phyloP scores from a whole-genome alignment of 2,329 filamentous ascomycete species.

The Neopestalotiopsis sp. region DNA sequence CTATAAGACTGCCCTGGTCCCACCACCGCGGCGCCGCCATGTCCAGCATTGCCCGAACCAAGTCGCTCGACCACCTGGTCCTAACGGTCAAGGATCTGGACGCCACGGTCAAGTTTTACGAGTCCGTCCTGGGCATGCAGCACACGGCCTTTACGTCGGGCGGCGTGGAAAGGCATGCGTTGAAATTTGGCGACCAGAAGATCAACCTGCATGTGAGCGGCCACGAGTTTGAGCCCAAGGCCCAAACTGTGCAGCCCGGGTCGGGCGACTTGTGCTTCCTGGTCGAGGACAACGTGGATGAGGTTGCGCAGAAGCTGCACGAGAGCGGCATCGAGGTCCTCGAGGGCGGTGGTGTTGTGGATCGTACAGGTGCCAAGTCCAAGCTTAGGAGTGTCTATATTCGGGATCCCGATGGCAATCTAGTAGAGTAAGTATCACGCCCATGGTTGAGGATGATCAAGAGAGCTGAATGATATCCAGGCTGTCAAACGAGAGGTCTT shows the following conservation, averaged over 20 bases:
- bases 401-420: slow-evolving; percentile 65
- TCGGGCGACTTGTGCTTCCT: slow-evolving; percentile 67
- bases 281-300: slow-evolving; percentile 54
- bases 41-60: slow-evolving; percentile 33
- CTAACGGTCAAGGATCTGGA: slow-evolving; percentile 60
- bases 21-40: not conserved
- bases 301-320: slow-evolving; percentile 48
- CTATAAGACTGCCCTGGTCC: not conserved
- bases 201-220: slow-evolving; percentile 66
- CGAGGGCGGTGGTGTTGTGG: slow-evolving; percentile 57
- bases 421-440: slow-evolving; percentile 59
- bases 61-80: slow-evolving; percentile 65
- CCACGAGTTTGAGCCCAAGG: slow-evolving; percentile 66
- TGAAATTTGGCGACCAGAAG: slow-evolving; percentile 64
- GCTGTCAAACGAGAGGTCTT: slow-evolving; percentile 17
- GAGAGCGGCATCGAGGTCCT: slow-evolving; percentile 52
- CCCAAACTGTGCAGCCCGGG: slow-evolving; percentile 56
- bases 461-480: not conserved
- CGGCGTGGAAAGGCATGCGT: slow-evolving; percentile 49
- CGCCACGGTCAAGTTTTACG: slow-evolving; percentile 60
- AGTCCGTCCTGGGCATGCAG: slow-evolving; percentile 61
- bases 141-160: slow-evolving; percentile 54
- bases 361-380: slow-evolving; percentile 60
- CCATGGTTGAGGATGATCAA: not conserved
- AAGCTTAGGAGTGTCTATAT: slow-evolving; percentile 63